phyloP scores from a whole-genome alignment of 2,329 filamentous ascomycete species.

The Fusarium protoensiforme region DNA sequence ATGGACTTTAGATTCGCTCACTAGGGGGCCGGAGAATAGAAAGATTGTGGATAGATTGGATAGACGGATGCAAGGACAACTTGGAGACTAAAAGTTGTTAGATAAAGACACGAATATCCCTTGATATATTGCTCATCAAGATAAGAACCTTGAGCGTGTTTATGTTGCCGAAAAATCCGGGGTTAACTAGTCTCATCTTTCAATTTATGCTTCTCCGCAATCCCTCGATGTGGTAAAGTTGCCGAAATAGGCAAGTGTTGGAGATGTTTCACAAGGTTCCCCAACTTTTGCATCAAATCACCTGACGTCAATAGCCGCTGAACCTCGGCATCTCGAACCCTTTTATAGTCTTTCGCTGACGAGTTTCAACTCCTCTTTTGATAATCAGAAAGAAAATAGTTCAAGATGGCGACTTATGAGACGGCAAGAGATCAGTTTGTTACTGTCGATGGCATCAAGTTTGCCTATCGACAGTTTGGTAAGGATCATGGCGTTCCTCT shows the following conservation, averaged over 20 bases:
- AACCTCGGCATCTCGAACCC: constrained; percentile 25
- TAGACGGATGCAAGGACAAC: neutral
- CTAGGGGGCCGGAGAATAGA: constrained; percentile 35
- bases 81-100: neutral
- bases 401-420: constrained; percentile 46
- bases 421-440: constrained; percentile 44
- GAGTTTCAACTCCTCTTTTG: neutral
- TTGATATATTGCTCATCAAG: neutral
- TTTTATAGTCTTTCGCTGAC: neutral
- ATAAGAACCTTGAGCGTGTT: neutral
- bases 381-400: neutral
- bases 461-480: constrained; percentile 48
- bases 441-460: constrained; percentile 45
- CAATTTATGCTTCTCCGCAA: neutral
- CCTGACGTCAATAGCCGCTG: constrained; percentile 29
- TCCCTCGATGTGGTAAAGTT: neutral
- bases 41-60: neutral
- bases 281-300: constrained; percentile 1
- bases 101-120: neutral
- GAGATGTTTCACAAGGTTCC: neutral
- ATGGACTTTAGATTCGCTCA: constrained; percentile 65
- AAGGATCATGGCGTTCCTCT: constrained; percentile 45
- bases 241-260: neutral
- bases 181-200: neutral
- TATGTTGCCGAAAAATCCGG: neutral